Evolutionary conservation across 2,329 filamentous ascomycete genomes (phyloP).

Genomic region (Blastomyces gilchristii): DNA sequence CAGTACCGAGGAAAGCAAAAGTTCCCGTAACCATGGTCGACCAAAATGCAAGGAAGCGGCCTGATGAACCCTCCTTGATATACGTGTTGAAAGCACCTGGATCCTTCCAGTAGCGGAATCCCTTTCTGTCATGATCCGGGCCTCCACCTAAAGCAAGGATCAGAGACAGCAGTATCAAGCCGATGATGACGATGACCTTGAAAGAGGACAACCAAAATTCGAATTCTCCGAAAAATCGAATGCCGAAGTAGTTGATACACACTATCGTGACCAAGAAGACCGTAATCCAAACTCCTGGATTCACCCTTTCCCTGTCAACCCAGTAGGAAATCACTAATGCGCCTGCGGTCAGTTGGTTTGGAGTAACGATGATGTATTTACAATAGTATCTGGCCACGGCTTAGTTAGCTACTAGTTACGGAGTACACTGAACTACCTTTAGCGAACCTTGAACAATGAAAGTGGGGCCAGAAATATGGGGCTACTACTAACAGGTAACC

Average conservation of each 20-base stretch:
- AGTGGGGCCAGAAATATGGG: neutral
- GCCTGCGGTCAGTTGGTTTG: slow-evolving; percentile 74
- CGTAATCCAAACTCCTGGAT: slow-evolving; percentile 70
- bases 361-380: slow-evolving; percentile 76
- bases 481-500: slow-evolving; percentile 36
- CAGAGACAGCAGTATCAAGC: slow-evolving; percentile 55
- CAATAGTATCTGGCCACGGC: slow-evolving; percentile 43
- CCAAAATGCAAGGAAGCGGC: slow-evolving; percentile 56
- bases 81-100: slow-evolving; percentile 50
- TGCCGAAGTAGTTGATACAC: slow-evolving; percentile 59
- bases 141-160: slow-evolving; percentile 56
- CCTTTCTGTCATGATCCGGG: slow-evolving; percentile 50
- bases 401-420: slow-evolving; percentile 3
- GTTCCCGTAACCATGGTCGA: slow-evolving; percentile 38
- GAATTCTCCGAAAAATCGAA: slow-evolving; percentile 60
- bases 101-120: slow-evolving; percentile 56
- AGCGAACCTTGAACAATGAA: neutral
- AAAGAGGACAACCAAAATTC: slow-evolving; percentile 51
- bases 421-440: too few species aligned
- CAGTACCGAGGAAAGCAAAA: slow-evolving; percentile 32
- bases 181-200: slow-evolving; percentile 58
- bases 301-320: slow-evolving; percentile 54
- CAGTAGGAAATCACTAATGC: slow-evolving; percentile 71
- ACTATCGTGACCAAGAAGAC: slow-evolving; percentile 56
- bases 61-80: slow-evolving; percentile 36